Evolutionary conservation across 805 yeast genomes (phyloP).

Genomic region (Pichia deserticola): DNA sequence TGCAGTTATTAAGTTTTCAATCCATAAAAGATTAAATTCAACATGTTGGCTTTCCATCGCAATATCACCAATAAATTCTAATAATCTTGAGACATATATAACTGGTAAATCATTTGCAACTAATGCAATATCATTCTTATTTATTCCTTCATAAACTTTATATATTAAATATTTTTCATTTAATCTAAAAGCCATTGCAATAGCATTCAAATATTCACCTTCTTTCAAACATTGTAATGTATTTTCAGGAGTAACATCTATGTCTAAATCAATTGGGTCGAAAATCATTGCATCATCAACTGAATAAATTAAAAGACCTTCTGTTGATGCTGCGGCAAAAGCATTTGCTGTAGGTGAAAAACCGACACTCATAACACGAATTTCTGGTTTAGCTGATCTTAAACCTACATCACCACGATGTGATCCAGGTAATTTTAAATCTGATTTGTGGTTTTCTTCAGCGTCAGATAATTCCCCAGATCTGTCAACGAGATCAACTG

Average conservation of each 20-base stretch:
- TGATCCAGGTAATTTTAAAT: conserved; percentile 78
- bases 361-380: conserved; percentile 68
- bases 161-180: conserved; percentile 74
- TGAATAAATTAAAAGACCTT: conserved; percentile 78
- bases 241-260: conserved; percentile 82
- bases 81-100: conserved; percentile 62
- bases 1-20: conserved; percentile 52
- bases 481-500: conserved; percentile 71
- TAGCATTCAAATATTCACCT: conserved; percentile 61
- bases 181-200: conserved; percentile 89
- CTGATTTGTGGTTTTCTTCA: conserved; percentile 55
- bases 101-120: conserved; percentile 66
- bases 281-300: conserved; percentile 68
- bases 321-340: conserved; percentile 94
- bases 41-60: conserved; percentile 70
- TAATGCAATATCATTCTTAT: conserved; percentile 60
- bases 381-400: conserved; percentile 69
- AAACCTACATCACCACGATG: conserved; percentile 72
- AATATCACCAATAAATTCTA: conserved; percentile 62
- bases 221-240: conserved; percentile 54
- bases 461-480: conserved; percentile 81
- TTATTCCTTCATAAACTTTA: conserved; percentile 65
- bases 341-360: conserved; percentile 88
- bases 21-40: conserved; percentile 81
- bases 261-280: conserved; percentile 92